Evolutionary conservation across 208 protist genomes (phyloP).

Genomic region (Trypanosoma brucei): DNA sequence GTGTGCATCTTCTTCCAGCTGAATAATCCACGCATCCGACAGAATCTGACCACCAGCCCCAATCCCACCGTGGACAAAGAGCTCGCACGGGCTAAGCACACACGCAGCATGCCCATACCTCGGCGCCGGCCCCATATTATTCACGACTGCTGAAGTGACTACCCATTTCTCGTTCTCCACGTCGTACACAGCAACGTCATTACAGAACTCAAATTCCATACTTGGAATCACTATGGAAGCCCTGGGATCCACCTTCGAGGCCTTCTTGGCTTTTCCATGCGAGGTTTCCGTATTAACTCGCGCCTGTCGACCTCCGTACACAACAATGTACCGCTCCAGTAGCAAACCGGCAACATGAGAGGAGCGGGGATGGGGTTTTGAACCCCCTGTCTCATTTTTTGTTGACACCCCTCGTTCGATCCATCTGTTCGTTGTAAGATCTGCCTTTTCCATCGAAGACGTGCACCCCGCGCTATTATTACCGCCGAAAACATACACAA

Average conservation of each 20-base stretch:
- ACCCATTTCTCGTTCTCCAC: slow-evolving; percentile 17
- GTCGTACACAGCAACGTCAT: slow-evolving; percentile 21
- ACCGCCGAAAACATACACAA: slow-evolving; percentile 62
- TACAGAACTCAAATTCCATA: slow-evolving; percentile 16
- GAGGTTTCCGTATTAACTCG: background rate
- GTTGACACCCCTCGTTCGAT: background rate
- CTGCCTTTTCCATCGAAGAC: slow-evolving; percentile 29
- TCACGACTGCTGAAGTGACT: slow-evolving; percentile 11
- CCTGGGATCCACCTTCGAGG: slow-evolving; percentile 9
- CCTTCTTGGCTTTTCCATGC: slow-evolving; percentile 24
- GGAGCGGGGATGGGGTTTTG: slow-evolving; percentile 37
- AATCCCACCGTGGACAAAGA: slow-evolving; percentile 72
- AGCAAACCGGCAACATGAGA: slow-evolving; percentile 58
- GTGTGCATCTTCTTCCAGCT: slow-evolving; percentile 15
- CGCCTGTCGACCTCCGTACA: slow-evolving; percentile 61
- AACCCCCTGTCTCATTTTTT: background rate
- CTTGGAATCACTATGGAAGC: background rate
- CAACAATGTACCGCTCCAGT: slow-evolving; percentile 53
- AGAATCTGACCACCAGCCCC: slow-evolving; percentile 39
- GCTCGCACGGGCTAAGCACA: slow-evolving; percentile 29
- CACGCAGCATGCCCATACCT: slow-evolving; percentile 25
- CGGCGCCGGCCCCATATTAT: slow-evolving; percentile 5
- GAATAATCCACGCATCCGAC: slow-evolving; percentile 71
- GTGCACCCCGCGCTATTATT: slow-evolving; percentile 30
- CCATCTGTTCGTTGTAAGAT: slow-evolving; percentile 20